A percentile compares a stretch with the other conserved stretches of the same genome.
phyloP scores from a whole-genome alignment of 2,329 filamentous ascomycete genomes.

The Sporothrix protearum region DNA sequence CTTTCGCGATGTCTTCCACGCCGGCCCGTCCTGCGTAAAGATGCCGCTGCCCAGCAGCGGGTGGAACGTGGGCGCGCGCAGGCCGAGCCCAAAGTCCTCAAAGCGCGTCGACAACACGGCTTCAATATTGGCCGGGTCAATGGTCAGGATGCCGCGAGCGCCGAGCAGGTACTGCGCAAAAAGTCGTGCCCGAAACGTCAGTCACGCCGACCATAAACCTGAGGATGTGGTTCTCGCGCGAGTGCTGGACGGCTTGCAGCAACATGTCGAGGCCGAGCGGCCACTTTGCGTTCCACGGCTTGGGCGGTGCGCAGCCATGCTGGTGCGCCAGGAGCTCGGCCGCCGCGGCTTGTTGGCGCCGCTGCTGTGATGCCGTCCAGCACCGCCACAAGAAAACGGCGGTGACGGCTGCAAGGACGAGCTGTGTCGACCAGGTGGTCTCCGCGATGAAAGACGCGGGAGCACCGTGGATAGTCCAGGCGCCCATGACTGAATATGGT shows the following conservation, averaged over 20 bases:
- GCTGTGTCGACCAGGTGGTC: background rate
- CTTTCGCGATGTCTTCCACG: conserved; percentile 17
- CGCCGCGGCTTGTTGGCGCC: too few species aligned
- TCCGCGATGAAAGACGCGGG: background rate
- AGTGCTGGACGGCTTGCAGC: background rate
- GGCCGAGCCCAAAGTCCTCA: conserved; percentile 38
- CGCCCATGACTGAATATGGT: too few species aligned
- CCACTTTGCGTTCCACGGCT: conserved; percentile 5
- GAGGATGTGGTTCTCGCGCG: background rate
- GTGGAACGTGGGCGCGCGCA: conserved; percentile 23
- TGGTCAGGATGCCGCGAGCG: background rate
- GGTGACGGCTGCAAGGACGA: background rate
- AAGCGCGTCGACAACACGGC: conserved; percentile 39
- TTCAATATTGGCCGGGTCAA: conserved; percentile 5
- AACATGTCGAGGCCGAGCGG: conserved; percentile 11
- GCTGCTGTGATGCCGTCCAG: background rate
- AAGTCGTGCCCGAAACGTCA: background rate
- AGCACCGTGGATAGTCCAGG: background rate
- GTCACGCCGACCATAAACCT: background rate
- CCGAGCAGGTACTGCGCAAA: conserved; percentile 3
- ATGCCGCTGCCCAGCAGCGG: conserved; percentile 24
- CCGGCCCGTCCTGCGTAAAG: conserved; percentile 17
- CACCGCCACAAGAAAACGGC: background rate
- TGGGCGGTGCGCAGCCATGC: background rate
- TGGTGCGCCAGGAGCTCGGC: background rate